Evolutionary conservation across 1,284 basidiomycete genomes (phyloP).

Genomic region (Ganoderma sinense): DNA sequence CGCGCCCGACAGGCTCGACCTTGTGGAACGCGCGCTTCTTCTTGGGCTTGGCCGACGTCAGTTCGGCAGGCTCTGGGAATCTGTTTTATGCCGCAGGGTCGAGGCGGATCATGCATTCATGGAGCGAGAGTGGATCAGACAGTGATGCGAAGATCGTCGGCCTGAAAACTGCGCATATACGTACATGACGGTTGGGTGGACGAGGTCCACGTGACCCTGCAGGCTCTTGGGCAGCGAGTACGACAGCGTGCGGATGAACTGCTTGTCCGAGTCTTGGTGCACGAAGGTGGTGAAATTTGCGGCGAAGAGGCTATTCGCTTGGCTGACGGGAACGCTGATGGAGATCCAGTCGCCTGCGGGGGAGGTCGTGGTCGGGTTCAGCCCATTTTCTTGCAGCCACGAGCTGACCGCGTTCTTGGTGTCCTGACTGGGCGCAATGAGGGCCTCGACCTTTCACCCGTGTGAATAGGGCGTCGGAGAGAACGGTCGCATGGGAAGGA

Average conservation of each 20-base stretch:
- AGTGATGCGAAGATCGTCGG: not conserved
- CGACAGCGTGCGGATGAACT: slow-evolving; percentile 42
- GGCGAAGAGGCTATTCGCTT: slow-evolving; percentile 44
- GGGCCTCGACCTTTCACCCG: slow-evolving; percentile 43
- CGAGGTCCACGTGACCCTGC: slow-evolving; percentile 42
- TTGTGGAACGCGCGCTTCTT: slow-evolving; percentile 7
- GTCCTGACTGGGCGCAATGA: slow-evolving; percentile 43
- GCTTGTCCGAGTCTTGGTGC: slow-evolving; percentile 38
- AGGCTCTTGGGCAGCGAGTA: slow-evolving; percentile 45
- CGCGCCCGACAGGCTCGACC: slow-evolving; percentile 13
- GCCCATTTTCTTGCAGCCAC: slow-evolving; percentile 44
- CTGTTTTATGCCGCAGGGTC: not conserved
- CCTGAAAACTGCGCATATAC: not conserved
- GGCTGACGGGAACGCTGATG: slow-evolving; percentile 43
- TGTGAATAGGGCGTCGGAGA: not conserved
- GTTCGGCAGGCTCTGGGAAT: not conserved
- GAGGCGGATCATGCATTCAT: not conserved
- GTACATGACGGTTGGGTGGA: slow-evolving; percentile 44
- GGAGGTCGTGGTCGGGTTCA: slow-evolving; percentile 37
- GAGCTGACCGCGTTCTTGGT: slow-evolving; percentile 42
- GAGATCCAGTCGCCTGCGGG: slow-evolving; percentile 49
- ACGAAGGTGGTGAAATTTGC: slow-evolving; percentile 43
- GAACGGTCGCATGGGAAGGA: not conserved
- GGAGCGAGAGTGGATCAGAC: not conserved
- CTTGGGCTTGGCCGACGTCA: not conserved